Evolutionary conservation across 2,329 filamentous ascomycete species (phyloP).

Genomic region (Sporothrix mexicana): DNA sequence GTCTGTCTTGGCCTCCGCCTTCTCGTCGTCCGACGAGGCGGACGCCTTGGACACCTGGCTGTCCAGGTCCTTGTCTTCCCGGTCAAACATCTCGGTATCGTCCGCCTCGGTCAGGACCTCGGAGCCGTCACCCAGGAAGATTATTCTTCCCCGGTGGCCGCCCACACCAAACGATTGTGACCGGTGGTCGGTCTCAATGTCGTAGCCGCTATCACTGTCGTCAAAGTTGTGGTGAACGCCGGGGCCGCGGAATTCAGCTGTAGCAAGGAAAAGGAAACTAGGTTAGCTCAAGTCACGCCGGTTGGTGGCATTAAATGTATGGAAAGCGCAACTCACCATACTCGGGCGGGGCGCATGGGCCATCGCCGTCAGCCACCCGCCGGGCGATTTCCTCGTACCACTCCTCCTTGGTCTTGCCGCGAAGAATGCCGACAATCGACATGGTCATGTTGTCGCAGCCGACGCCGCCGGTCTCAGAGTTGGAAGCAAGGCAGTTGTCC

Average conservation of each 20-base stretch:
- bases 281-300: background rate
- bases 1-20: slow-evolving; percentile 28
- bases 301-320: background rate
- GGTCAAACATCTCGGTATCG: slow-evolving; percentile 93
- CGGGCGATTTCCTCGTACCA: slow-evolving; percentile 97
- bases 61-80: slow-evolving; percentile 84
- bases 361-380: slow-evolving; percentile 94
- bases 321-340: slow-evolving; percentile 79
- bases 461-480: slow-evolving; percentile 96
- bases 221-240: slow-evolving; percentile 83
- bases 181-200: slow-evolving; percentile 72
- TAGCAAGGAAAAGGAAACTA: slow-evolving; percentile 5
- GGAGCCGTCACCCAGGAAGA: slow-evolving; percentile 92
- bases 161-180: slow-evolving; percentile 67
- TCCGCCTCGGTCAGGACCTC: slow-evolving; percentile 88
- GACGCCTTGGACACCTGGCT: slow-evolving; percentile 78
- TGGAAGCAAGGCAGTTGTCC: slow-evolving; percentile 98
- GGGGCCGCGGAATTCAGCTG: slow-evolving; percentile 85
- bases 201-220: slow-evolving; percentile 78
- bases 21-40: slow-evolving; percentile 35
- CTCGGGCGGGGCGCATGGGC: slow-evolving; percentile 97
- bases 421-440: slow-evolving; percentile 84
- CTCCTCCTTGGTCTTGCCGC: slow-evolving; percentile 92
- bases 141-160: slow-evolving; percentile 83
- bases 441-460: slow-evolving; percentile 99